Evolutionary conservation across 495 filamentous ascomycete species (phyloP).

Genomic region (Neurospora tetrasperma): DNA sequence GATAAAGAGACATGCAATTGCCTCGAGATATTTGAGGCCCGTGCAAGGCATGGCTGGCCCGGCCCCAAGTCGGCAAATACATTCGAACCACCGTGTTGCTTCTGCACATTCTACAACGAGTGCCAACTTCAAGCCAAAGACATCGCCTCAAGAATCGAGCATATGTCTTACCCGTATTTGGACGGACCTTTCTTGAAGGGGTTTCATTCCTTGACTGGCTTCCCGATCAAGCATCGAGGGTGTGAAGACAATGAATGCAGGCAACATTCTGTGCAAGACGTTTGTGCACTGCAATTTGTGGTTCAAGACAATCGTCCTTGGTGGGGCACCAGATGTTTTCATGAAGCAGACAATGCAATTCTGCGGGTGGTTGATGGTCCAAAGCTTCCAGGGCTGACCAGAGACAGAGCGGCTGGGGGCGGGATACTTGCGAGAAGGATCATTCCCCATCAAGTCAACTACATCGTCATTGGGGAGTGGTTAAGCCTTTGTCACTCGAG

Average conservation of each 20-base stretch:
- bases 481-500: not conserved
- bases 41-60: not conserved
- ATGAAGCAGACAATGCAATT: not conserved
- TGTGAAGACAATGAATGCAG: too few relatives aligned
- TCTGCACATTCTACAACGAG: not conserved
- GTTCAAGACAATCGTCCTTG: too few relatives aligned
- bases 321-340: too few relatives aligned
- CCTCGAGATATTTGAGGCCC: not conserved
- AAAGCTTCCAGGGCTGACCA: not conserved
- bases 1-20: not conserved
- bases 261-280: not conserved
- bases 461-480: not conserved
- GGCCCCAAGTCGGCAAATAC: not conserved
- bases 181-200: accelerated
- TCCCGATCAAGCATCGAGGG: too few relatives aligned
- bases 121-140: not conserved
- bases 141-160: too few relatives aligned
- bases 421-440: not conserved
- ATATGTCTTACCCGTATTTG: too few relatives aligned
- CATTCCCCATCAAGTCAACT: not conserved
- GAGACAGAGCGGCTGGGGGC: not conserved
- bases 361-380: not conserved
- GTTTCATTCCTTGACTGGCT: not conserved
- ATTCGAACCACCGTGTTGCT: not conserved
- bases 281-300: not conserved